These are phyloP conservation scores for Keqinozyma sinolaborantium DNA, from an alignment of 1,139 yeast species.

Conservation along the genomic window DNA sequence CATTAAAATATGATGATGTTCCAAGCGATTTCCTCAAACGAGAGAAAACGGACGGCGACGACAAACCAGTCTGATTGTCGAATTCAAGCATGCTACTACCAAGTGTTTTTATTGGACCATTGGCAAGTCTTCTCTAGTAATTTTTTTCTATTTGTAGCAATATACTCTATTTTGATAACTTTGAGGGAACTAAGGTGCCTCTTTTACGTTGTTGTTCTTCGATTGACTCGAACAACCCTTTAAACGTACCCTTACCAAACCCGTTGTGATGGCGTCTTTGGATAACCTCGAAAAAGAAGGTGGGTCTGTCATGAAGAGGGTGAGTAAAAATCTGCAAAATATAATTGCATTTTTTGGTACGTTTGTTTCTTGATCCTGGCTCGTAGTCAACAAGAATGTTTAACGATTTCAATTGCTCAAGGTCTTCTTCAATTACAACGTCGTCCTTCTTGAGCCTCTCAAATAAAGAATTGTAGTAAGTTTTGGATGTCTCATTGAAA, in stretches of 20 bases:
- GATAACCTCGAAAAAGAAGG: slow-evolving; percentile 74
- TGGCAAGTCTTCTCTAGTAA: no score
- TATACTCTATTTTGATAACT: not conserved
- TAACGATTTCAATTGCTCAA: slow-evolving; percentile 34
- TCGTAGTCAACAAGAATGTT: slow-evolving; percentile 75
- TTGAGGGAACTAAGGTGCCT: slow-evolving; percentile 38
- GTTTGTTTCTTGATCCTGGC: slow-evolving; percentile 31
- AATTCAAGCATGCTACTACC: no score
- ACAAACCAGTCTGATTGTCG: no score
- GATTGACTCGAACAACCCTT: slow-evolving; percentile 73
- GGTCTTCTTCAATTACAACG: slow-evolving; percentile 44
- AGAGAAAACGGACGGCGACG: no score
- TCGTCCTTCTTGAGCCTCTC: slow-evolving; percentile 35
- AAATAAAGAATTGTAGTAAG: slow-evolving; percentile 52
- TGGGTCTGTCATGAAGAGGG: slow-evolving; percentile 76
- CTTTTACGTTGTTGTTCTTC: slow-evolving; percentile 58
- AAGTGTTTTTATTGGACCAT: no score
- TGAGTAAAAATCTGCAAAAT: slow-evolving; percentile 75
- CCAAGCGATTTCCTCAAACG: not conserved
- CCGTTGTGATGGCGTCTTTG: slow-evolving; percentile 80
- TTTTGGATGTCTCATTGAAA: slow-evolving; percentile 55
- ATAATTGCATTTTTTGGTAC: slow-evolving; percentile 47
- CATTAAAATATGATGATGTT: slow-evolving; percentile 15
- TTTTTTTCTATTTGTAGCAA: no score
- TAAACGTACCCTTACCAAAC: slow-evolving; percentile 85